Conservation (phyloP, 1,284 basidiomycete genomes). For the Coniferiporia weirii region DNA sequence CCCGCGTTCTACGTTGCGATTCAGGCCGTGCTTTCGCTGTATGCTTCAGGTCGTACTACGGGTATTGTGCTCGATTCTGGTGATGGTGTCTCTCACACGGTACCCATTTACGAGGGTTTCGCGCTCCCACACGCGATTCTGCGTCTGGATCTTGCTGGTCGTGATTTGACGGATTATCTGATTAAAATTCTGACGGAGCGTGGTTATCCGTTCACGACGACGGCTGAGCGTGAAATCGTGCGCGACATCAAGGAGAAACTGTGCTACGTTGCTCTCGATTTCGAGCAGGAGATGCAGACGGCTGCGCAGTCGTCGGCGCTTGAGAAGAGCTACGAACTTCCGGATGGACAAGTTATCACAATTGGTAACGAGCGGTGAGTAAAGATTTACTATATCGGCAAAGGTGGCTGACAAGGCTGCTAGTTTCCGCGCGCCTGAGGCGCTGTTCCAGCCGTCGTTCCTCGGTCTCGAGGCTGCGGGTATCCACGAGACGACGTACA, state of each 20-base stretch:
- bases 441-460: constrained; percentile 95
- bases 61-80: constrained; percentile 98
- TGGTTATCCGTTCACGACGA: constrained; percentile 93
- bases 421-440: constrained; percentile 95
- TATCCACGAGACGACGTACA: constrained; percentile 98
- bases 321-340: constrained; percentile 95
- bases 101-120: constrained; percentile 99
- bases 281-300: constrained; percentile 84
- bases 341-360: constrained; percentile 96
- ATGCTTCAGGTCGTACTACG: constrained; percentile 89
- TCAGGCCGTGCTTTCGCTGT: constrained; percentile 90
- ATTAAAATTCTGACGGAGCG: constrained; percentile 94
- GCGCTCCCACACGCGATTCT: constrained; percentile 92
- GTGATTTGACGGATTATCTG: constrained; percentile 91
- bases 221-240: constrained; percentile 80
- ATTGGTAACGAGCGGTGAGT: constrained; percentile 89
- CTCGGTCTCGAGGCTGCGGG: constrained; percentile 91
- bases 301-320: constrained; percentile 89
- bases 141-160: constrained; percentile 92
- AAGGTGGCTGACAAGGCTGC: neutral
- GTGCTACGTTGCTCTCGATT: constrained; percentile 66
- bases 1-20: constrained; percentile 94
- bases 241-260: constrained; percentile 71
- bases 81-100: constrained; percentile 98
- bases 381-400: neutral